A percentile compares a stretch with the other conserved stretches of the same genome.
These are phyloP conservation scores for Tubosaeta sp. DNA, from an alignment of 768 basidiomycete species.

Conservation along the genomic window DNA sequence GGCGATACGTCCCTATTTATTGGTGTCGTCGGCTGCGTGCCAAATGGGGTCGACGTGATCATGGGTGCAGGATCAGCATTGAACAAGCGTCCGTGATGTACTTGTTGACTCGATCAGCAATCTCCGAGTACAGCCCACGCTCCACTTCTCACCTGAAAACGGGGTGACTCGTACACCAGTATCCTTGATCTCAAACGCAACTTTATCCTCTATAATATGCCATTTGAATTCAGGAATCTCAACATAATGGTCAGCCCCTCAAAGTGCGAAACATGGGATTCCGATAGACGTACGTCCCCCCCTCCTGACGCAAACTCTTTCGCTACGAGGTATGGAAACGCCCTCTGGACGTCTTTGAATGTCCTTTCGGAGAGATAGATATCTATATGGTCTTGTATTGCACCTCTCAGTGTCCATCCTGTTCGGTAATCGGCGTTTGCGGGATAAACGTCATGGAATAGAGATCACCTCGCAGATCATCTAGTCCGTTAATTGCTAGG, in stretches of 20 bases:
- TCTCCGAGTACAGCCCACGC: neutral
- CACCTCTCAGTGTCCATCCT: slow-evolving; percentile 70
- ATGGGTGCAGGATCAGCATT: slow-evolving; percentile 35
- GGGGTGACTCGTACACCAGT: slow-evolving; percentile 64
- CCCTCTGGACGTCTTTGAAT: slow-evolving; percentile 57
- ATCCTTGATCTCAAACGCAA: slow-evolving; percentile 62
- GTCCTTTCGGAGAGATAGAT: slow-evolving; percentile 67
- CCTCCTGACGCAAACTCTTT: slow-evolving; percentile 77
- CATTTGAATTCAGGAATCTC: slow-evolving; percentile 81
- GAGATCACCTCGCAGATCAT: slow-evolving; percentile 73
- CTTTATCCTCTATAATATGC: slow-evolving; percentile 71
- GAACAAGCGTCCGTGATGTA: slow-evolving; percentile 73
- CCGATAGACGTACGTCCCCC: slow-evolving; percentile 52
- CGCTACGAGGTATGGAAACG: slow-evolving; percentile 80
- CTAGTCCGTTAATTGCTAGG: slow-evolving; percentile 83
- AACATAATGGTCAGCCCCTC: slow-evolving; percentile 4
- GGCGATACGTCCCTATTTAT: slow-evolving; percentile 19
- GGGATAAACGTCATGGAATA: neutral
- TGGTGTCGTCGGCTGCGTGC: slow-evolving; percentile 36
- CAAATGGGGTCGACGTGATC: slow-evolving; percentile 38
- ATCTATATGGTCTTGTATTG: slow-evolving; percentile 71
- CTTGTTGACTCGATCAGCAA: slow-evolving; percentile 31
- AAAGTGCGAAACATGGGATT: neutral
- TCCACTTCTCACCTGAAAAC: slow-evolving; percentile 48
- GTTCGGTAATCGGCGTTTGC: slow-evolving; percentile 3